Evolutionary conservation across 345 rosid genomes (phyloP).

Genomic region (Melaleuca quinquenervia): DNA sequence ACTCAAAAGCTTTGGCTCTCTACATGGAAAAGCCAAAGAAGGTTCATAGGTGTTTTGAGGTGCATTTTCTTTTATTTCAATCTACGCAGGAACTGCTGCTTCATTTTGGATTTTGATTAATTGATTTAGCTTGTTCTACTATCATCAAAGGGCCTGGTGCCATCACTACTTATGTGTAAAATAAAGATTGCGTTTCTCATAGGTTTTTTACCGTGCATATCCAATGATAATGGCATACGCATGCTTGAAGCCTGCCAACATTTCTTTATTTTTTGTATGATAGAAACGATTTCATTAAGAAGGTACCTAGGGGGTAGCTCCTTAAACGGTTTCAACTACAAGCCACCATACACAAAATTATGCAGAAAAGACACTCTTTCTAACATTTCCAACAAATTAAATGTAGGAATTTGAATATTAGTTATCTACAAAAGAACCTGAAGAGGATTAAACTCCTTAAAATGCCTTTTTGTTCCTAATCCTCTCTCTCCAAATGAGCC

Average conservation of each 20-base stretch:
- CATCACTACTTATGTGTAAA: neutral
- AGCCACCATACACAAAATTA: neutral
- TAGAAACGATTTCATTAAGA: neutral
- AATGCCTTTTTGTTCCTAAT: neutral
- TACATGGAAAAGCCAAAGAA: neutral
- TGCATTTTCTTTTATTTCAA: neutral
- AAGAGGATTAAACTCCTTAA: neutral
- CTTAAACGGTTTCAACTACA: neutral
- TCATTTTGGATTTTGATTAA: neutral
- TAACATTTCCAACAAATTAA: neutral
- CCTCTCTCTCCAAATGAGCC: neutral
- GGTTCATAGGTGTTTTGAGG: neutral
- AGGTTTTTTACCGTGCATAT: neutral
- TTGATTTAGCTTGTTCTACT: neutral
- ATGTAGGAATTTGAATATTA: neutral
- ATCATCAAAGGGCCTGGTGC: neutral
- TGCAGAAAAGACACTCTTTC: neutral
- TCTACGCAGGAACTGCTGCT: neutral
- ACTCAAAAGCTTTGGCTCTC: conserved; percentile 35
- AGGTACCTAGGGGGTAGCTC: neutral
- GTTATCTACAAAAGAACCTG: neutral
- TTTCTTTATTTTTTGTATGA: neutral
- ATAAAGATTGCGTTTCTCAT: neutral
- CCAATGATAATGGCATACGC: neutral
- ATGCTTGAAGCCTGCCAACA: neutral